phyloP scores from a whole-genome alignment of 352 stramenopile genomes.

The Phytophthora sansomeana region DNA sequence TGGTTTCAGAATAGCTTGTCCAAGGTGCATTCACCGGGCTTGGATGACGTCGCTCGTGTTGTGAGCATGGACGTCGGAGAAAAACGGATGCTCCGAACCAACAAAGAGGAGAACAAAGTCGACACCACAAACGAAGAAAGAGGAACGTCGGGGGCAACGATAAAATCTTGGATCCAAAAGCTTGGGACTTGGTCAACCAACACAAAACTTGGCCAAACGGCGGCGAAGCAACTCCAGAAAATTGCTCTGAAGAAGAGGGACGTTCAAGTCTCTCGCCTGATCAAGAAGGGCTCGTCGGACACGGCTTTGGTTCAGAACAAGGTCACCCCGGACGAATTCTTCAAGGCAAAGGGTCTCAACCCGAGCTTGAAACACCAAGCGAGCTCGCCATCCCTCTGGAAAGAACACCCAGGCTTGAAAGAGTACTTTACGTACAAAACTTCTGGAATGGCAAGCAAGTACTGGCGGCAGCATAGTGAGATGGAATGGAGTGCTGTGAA shows the following conservation, averaged over 20 bases:
- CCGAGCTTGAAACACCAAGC: background rate
- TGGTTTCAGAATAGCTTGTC: too few species aligned
- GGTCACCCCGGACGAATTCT: background rate
- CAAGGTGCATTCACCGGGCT: too few species aligned
- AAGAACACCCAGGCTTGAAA: background rate
- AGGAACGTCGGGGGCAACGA: background rate
- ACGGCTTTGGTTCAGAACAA: background rate
- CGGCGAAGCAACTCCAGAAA: background rate
- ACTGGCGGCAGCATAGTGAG: background rate
- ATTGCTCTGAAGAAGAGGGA: background rate
- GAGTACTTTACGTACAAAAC: background rate
- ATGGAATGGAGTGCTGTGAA: background rate
- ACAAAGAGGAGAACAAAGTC: background rate
- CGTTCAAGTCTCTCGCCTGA: background rate
- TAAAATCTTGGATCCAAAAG: background rate
- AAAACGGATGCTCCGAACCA: background rate
- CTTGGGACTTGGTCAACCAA: background rate
- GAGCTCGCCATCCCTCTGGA: background rate
- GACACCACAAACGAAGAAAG: background rate
- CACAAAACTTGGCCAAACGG: background rate
- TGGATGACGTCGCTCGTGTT: too few species aligned
- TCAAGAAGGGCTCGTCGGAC: background rate
- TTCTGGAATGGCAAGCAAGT: background rate
- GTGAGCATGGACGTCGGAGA: background rate
- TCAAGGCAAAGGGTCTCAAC: background rate